Conservation (phyloP, 1,284 basidiomycete genomes). For the Trichosporon asahii region DNA sequence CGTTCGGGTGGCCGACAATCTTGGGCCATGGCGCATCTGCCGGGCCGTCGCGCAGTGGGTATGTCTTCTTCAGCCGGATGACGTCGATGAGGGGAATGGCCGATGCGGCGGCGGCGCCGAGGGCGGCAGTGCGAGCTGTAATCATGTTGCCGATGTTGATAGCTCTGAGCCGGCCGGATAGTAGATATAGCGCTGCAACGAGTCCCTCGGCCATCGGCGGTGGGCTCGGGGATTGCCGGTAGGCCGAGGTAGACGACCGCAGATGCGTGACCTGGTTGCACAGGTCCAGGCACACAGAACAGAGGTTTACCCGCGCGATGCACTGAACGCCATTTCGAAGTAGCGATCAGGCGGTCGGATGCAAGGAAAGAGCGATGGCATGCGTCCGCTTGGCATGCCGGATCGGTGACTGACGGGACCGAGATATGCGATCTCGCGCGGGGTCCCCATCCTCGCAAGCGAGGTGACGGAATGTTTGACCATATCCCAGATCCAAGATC, state of each 20-base stretch:
- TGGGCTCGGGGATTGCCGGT: neutral
- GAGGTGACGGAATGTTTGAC: neutral
- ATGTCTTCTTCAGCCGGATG: neutral
- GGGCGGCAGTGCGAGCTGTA: neutral
- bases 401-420: neutral
- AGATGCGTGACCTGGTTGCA: neutral
- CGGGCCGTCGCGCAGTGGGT: neutral
- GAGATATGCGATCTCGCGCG: neutral
- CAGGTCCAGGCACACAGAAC: neutral
- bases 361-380: neutral
- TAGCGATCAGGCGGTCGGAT: neutral
- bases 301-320: neutral
- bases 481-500: no score
- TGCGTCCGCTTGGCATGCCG: neutral
- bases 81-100: neutral
- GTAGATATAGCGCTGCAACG: neutral
- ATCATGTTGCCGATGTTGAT: neutral
- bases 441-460: neutral
- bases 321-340: no score
- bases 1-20: neutral
- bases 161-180: neutral
- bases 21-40: neutral
- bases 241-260: neutral
- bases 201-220: neutral
- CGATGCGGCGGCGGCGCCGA: neutral